Evolutionary conservation across 495 filamentous ascomycete species (phyloP).

Genomic region (Saxophila tyrrhenica): DNA sequence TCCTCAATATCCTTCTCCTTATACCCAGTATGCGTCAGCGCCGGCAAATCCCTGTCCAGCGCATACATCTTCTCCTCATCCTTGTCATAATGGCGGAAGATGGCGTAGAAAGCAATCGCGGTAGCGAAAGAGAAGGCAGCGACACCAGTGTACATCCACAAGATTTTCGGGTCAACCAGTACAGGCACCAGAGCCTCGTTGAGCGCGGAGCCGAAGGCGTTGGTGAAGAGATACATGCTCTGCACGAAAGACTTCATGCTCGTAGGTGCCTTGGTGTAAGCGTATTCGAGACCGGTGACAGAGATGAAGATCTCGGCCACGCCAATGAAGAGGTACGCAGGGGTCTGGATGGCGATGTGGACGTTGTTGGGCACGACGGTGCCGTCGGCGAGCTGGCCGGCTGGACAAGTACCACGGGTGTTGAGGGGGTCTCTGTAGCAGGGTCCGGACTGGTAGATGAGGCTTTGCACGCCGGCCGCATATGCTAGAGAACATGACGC

Average conservation of each 20-base stretch:
- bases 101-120: conserved; percentile 21
- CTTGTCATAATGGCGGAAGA: conserved; percentile 26
- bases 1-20: background rate
- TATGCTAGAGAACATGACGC: conserved; percentile 51
- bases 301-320: conserved; percentile 59
- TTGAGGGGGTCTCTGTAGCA: conserved; percentile 27
- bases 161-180: conserved; percentile 48
- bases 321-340: conserved; percentile 43
- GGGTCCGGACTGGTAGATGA: conserved; percentile 52
- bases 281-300: conserved; percentile 61
- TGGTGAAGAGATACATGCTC: conserved; percentile 52
- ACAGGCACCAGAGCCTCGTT: conserved; percentile 47
- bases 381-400: conserved; percentile 12
- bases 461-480: conserved; percentile 59
- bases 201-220: conserved; percentile 35
- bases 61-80: conserved; percentile 23
- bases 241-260: conserved; percentile 61
- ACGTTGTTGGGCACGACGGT: conserved; percentile 38
- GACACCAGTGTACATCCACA: conserved; percentile 36
- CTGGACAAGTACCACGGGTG: conserved; percentile 14
- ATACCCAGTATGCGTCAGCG: background rate
- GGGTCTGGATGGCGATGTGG: conserved; percentile 33
- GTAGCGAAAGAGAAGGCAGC: conserved; percentile 18
- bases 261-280: conserved; percentile 56
- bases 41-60: conserved; percentile 6